These are phyloP conservation scores for Vicia faba DNA, from an alignment of 306 rosid genomes.

Conservation along the genomic window DNA sequence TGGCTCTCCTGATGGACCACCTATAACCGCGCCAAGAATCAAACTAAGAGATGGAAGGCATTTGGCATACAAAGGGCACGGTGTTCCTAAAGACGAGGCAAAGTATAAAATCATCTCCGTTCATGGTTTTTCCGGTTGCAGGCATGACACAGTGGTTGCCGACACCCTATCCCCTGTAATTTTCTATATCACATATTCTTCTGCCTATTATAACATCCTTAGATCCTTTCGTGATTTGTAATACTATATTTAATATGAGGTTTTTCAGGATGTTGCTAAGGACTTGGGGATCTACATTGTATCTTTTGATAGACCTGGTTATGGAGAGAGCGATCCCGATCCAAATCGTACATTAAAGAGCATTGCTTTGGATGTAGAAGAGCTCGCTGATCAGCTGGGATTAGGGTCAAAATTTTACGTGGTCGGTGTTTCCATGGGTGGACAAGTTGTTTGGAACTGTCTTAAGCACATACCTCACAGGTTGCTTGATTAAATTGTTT, in stretches of 20 bases:
- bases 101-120: conserved; percentile 60
- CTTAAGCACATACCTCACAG: conserved; percentile 85
- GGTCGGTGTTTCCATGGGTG: conserved; percentile 80
- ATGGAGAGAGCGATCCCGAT: conserved; percentile 95
- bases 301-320: conserved; percentile 88
- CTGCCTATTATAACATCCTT: conserved; percentile 4
- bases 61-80: conserved; percentile 84
- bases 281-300: conserved; percentile 62
- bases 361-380: conserved; percentile 79
- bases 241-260: conserved; percentile 23
- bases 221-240: not conserved
- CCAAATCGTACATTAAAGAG: conserved; percentile 72
- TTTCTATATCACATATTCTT: conserved; percentile 9
- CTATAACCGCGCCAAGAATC: conserved; percentile 71
- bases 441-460: conserved; percentile 78
- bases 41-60: conserved; percentile 85
- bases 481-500: conserved; percentile 25
- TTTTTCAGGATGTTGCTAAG: conserved; percentile 61
- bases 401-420: conserved; percentile 79
- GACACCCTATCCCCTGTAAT: conserved; percentile 60
- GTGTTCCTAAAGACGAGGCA: conserved; percentile 70
- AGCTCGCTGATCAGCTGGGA: conserved; percentile 78
- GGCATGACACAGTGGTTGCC: conserved; percentile 59
- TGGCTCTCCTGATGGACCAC: conserved; percentile 76
- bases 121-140: conserved; percentile 68